Conservation (phyloP, 805 yeast species). For the Myxozyma neotropica region DNA sequence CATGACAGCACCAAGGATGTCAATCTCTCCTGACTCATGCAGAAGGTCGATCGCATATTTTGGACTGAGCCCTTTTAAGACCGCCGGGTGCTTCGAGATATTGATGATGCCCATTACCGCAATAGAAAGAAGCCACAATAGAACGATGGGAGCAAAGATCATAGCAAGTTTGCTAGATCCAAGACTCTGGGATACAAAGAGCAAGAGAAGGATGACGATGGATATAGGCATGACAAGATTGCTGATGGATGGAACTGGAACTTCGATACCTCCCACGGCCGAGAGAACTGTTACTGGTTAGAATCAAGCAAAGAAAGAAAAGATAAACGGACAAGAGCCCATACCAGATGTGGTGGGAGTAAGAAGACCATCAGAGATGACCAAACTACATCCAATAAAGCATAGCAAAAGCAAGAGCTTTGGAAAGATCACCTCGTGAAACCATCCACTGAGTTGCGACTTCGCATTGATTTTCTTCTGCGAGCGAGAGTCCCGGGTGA, state of each 20-base stretch:
- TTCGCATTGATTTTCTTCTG: neutral
- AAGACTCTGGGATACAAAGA: slow-evolving; percentile 52
- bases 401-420: slow-evolving; percentile 44
- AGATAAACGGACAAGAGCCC: neutral
- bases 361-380: slow-evolving; percentile 60
- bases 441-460: slow-evolving; percentile 20
- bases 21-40: slow-evolving; percentile 44
- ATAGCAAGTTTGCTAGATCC: slow-evolving; percentile 56
- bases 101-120: slow-evolving; percentile 52
- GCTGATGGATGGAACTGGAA: slow-evolving; percentile 52
- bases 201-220: slow-evolving; percentile 50
- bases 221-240: slow-evolving; percentile 52
- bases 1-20: slow-evolving; percentile 52
- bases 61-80: slow-evolving; percentile 56
- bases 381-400: slow-evolving; percentile 59
- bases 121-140: slow-evolving; percentile 54
- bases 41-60: slow-evolving; percentile 53
- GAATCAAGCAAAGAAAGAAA: neutral
- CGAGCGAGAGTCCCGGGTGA: slow-evolving; percentile 36
- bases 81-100: slow-evolving; percentile 48
- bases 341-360: slow-evolving; percentile 60
- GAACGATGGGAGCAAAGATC: slow-evolving; percentile 57
- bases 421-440: slow-evolving; percentile 37
- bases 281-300: slow-evolving; percentile 47
- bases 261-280: slow-evolving; percentile 59